These are phyloP conservation scores for Aspergillus luchuensis DNA, from an alignment of 2,329 filamentous ascomycete genomes.

Conservation along the genomic window DNA sequence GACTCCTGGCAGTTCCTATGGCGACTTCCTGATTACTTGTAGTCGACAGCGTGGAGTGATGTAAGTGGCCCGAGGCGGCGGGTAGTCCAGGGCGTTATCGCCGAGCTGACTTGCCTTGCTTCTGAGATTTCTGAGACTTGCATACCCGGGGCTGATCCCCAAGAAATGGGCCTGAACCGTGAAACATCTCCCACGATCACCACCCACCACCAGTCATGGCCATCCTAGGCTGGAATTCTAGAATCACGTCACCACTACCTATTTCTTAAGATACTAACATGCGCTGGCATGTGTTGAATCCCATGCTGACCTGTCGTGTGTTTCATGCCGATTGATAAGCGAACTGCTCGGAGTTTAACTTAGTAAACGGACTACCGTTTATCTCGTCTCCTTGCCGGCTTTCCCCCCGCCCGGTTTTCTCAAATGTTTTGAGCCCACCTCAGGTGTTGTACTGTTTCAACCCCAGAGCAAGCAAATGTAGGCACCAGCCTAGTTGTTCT, in stretches of 20 bases:
- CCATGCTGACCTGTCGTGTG: neutral
- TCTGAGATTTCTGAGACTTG: neutral
- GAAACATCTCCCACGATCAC: neutral
- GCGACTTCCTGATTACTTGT: no score
- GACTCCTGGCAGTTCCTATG: no score
- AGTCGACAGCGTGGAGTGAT: neutral
- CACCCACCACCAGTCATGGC: no score
- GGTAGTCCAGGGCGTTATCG: neutral
- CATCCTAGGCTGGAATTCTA: neutral
- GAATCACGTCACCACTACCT: neutral
- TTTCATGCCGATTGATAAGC: constrained; percentile 9
- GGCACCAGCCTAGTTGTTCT: neutral
- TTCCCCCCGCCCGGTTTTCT: neutral
- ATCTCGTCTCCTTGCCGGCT: neutral
- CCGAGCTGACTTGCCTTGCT: neutral
- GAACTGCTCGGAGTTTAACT: no score
- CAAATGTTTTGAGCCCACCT: neutral
- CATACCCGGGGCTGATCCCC: neutral
- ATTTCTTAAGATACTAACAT: no score
- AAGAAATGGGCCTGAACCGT: neutral
- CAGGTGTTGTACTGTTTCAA: neutral
- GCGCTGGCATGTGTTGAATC: no score
- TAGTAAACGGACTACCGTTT: neutral
- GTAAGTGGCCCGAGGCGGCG: neutral
- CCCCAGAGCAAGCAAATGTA: constrained; percentile 1